Base-by-base conservation (phyloP, 176 grass and related monocot genomes). In the Zea mays region DNA sequence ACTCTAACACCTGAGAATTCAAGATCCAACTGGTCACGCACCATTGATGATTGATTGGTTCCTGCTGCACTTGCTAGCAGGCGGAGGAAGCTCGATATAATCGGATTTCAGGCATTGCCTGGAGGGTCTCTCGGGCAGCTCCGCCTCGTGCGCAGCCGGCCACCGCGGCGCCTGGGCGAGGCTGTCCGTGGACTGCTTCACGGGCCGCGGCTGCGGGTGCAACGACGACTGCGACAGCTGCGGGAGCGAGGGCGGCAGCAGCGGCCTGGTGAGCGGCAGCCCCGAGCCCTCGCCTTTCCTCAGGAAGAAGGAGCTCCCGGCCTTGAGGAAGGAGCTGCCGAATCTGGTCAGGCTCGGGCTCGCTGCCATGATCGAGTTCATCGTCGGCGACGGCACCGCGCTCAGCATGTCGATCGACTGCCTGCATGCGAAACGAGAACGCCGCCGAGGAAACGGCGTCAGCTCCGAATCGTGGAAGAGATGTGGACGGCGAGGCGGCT, bases 11-110 rank as follows among this genome's bases (percentile, higher is more conserved):
- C 3, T 15, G 2, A 15, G 4, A n/a, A 72, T 72, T 72, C 33
- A 43, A 59, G 2, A 27, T 5, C 15, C 7, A 60, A 47, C 11
- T 15, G 19, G 44, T 48, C 0, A 34, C 68, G 39, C 81, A 92
- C 93, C 93, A 59, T 96, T 92, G 82, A 92, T 59, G 77, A 92
- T 81, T 35, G 93, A 83, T 10, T 96, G 93, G 37, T 34, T 16
- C 9, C 34, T 80, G 50, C 89, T 87, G 84, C 89, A 96, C 67
- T 90, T 86, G 48, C 57, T 83, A 10, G 93, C 78, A 12, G 89
- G 93, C 15, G 84, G 89, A 1, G 93, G 93, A 17, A 96, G 79
- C 47, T 92, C 89, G 43, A 83, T 80, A 79, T 90, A 96, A 3
- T 69, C 84, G 6, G 88, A 89, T 41, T 79, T 82, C 11, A 88